phyloP scores from a whole-genome alignment of 1,139 yeast genomes.

The Pichia sp. region DNA sequence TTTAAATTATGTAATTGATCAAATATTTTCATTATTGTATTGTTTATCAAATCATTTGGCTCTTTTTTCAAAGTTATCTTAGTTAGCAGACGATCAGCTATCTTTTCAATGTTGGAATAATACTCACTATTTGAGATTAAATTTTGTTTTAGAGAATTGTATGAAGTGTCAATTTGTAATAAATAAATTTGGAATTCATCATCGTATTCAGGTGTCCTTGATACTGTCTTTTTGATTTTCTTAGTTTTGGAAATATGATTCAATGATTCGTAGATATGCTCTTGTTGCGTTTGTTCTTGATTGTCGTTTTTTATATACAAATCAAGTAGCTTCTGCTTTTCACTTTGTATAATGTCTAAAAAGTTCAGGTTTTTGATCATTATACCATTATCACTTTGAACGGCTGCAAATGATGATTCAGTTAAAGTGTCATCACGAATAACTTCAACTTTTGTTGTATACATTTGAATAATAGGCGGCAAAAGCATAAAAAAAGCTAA shows the following conservation, averaged over 20 bases:
- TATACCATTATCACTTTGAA: slow-evolving; percentile 1
- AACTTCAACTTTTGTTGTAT: slow-evolving; percentile 25
- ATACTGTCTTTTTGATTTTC: background rate
- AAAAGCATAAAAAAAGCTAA: slow-evolving; percentile 25
- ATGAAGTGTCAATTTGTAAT: slow-evolving; percentile 5
- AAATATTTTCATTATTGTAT: slow-evolving; percentile 8
- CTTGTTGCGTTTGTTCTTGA: background rate
- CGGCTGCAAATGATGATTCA: slow-evolving; percentile 14
- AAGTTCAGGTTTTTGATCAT: slow-evolving; percentile 5
- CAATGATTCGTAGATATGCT: background rate
- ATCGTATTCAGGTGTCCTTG: background rate
- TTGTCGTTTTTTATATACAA: slow-evolving; percentile 4
- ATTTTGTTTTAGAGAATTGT: slow-evolving; percentile 1
- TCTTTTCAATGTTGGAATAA: slow-evolving; percentile 1
- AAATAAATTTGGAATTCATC: background rate
- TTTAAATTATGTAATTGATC: slow-evolving; percentile 12
- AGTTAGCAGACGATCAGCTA: slow-evolving; percentile 1
- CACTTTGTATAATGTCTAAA: slow-evolving; percentile 5
- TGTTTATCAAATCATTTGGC: background rate
- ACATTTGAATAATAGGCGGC: slow-evolving; percentile 24
- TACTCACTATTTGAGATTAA: slow-evolving; percentile 1
- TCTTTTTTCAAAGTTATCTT: background rate
- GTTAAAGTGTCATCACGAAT: slow-evolving; percentile 22
- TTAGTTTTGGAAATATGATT: background rate
- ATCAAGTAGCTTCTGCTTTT: slow-evolving; percentile 4